Conservation (phyloP, 1,284 basidiomycete genomes). For the Cutaneotrichosporon dermatis region DNA sequence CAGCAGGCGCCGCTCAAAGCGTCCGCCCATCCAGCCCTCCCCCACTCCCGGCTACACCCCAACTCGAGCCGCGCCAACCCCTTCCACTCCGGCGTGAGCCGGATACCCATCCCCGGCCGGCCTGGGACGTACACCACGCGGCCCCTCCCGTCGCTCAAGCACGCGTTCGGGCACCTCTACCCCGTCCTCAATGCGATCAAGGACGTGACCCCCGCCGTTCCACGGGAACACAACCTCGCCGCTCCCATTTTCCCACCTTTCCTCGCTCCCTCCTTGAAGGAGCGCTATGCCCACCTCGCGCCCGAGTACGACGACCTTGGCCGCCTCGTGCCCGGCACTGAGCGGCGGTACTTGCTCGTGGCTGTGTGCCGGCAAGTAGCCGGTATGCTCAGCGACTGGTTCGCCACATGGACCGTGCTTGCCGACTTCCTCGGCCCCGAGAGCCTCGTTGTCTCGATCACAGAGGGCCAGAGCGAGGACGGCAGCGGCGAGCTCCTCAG, state of each 20-base stretch:
- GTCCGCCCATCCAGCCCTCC: too few species aligned
- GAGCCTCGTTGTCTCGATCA: constrained; percentile 34
- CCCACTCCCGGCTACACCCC: too few species aligned
- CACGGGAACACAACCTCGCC: constrained; percentile 38
- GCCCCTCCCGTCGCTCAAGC: constrained; percentile 33
- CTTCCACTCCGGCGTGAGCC: constrained; percentile 22
- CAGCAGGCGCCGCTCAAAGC: too few species aligned
- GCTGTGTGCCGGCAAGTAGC: constrained; percentile 44
- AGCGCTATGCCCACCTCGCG: constrained; percentile 36
- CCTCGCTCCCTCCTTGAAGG: constrained; percentile 31
- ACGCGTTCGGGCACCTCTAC: constrained; percentile 34
- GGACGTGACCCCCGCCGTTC: constrained; percentile 23
- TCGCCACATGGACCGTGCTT: constrained; percentile 43
- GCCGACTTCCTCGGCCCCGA: constrained; percentile 44
- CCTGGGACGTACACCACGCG: constrained; percentile 24
- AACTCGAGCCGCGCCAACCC: constrained; percentile 4
- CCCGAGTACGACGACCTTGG: constrained; percentile 29
- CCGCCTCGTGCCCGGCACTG: constrained; percentile 25
- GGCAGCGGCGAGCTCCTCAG: constrained; percentile 31
- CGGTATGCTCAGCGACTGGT: constrained; percentile 46
- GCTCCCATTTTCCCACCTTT: constrained; percentile 38
- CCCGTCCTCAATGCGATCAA: constrained; percentile 35
- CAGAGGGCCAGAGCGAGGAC: constrained; percentile 42
- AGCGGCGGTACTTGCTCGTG: constrained; percentile 35
- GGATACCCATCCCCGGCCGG: constrained; percentile 18